A percentile compares a stretch with the other conserved stretches of the same genome.
Conservation (phyloP, 164 flowering plant species). For the Macadamia tetraphylla region DNA sequence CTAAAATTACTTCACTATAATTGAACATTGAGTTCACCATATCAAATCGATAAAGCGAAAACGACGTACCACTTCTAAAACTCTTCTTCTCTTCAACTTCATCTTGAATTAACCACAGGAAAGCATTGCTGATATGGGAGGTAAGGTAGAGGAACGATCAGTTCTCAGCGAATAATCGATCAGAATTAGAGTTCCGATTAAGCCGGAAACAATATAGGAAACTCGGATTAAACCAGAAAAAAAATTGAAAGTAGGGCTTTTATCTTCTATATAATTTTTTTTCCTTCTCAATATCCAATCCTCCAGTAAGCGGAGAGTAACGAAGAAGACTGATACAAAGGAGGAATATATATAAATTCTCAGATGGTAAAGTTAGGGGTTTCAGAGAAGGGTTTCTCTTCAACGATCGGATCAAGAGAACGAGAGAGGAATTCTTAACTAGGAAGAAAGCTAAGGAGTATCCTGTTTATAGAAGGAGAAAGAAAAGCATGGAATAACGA, state of each 20-base stretch:
- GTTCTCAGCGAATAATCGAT: constrained; percentile 21
- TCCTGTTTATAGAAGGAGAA: constrained; percentile 4
- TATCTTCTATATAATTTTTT: too few relatives aligned
- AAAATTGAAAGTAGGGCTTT: not conserved
- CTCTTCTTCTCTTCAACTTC: constrained; percentile 57
- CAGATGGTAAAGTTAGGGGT: not conserved
- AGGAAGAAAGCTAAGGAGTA: constrained; percentile 1
- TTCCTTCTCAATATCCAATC: not conserved
- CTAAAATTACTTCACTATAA: not conserved
- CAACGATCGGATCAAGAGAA: constrained; percentile 5
- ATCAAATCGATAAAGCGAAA: too few relatives aligned
- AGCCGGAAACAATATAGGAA: not conserved
- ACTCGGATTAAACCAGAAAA: not conserved
- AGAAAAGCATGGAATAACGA: not conserved
- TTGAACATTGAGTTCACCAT: not conserved
- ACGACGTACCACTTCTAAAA: constrained; percentile 52
- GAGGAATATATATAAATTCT: not conserved
- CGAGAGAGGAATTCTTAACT: not conserved
- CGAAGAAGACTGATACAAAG: not conserved
- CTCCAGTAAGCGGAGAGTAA: not conserved
- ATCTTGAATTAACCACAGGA: constrained; percentile 30
- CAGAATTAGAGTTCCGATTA: constrained; percentile 3
- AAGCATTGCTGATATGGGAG: constrained; percentile 27
- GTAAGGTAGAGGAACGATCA: constrained; percentile 14
- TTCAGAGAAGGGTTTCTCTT: not conserved